phyloP scores from a whole-genome alignment of 805 yeast genomes.

The Cyberlindnera xishuangbannaensis region DNA sequence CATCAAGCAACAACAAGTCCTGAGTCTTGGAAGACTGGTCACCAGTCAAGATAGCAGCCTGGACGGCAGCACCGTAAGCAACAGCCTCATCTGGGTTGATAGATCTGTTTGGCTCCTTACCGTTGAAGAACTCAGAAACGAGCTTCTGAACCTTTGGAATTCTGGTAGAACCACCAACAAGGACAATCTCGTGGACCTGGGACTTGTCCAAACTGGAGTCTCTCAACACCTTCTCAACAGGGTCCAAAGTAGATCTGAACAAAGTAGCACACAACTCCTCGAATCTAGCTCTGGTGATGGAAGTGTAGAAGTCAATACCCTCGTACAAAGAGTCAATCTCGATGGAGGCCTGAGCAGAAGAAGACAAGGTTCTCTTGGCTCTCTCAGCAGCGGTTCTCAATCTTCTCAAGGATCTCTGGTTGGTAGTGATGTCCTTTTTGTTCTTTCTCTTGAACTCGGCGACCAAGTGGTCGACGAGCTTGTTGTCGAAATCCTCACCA shows the following conservation, averaged over 20 bases:
- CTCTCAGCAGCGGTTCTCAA: slow-evolving; percentile 58
- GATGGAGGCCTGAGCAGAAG: slow-evolving; percentile 90
- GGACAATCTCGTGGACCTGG: slow-evolving; percentile 83
- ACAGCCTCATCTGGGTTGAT: slow-evolving; percentile 99
- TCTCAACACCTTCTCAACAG: slow-evolving; percentile 90
- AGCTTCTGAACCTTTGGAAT: slow-evolving; percentile 95
- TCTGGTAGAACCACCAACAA: slow-evolving; percentile 98
- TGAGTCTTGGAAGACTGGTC: slow-evolving; percentile 95
- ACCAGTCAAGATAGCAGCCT: slow-evolving; percentile 95
- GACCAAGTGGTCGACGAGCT: slow-evolving; percentile 87
- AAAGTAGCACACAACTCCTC: slow-evolving; percentile 93
- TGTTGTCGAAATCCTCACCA: slow-evolving; percentile 36
- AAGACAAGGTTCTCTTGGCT: slow-evolving; percentile 88
- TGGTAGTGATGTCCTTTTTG: slow-evolving; percentile 85
- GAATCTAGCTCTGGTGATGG: slow-evolving; percentile 94
- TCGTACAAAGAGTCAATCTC: slow-evolving; percentile 93
- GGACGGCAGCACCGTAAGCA: slow-evolving; percentile 99
- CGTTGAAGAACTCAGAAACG: slow-evolving; percentile 94
- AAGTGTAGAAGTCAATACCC: slow-evolving; percentile 95
- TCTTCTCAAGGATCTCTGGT: slow-evolving; percentile 97
- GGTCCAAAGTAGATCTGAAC: slow-evolving; percentile 90
- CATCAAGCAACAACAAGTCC: slow-evolving; percentile 90
- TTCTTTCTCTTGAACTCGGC: slow-evolving; percentile 95
- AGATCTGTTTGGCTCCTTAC: slow-evolving; percentile 94
- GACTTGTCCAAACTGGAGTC: slow-evolving; percentile 90